These are phyloP conservation scores for Wickerhamomyces sp. DNA, from an alignment of 1,139 yeast species.

Conservation along the genomic window DNA sequence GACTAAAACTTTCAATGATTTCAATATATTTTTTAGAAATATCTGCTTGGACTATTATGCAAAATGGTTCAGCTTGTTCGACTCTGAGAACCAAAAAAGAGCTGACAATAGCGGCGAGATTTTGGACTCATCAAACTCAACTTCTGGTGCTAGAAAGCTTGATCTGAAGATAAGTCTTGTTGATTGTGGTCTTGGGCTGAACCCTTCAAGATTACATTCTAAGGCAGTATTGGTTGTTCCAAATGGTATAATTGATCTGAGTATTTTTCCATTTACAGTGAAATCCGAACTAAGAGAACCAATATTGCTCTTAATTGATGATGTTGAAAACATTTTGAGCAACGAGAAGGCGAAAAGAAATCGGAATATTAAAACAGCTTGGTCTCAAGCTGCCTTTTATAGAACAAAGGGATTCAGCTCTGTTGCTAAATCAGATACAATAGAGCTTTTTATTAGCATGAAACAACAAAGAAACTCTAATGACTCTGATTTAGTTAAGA, in stretches of 20 bases:
- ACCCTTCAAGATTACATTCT: slow-evolving; percentile 53
- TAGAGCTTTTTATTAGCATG: slow-evolving; percentile 27
- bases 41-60: slow-evolving; percentile 49
- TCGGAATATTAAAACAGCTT: slow-evolving; percentile 21
- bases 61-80: slow-evolving; percentile 41
- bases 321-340: slow-evolving; percentile 32
- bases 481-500: slow-evolving; percentile 2
- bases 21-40: slow-evolving; percentile 41
- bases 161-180: slow-evolving; percentile 43
- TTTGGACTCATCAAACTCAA: slow-evolving; percentile 3
- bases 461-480: slow-evolving; percentile 6
- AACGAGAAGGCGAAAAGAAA: slow-evolving; percentile 20
- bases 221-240: slow-evolving; percentile 48
- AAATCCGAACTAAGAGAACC: slow-evolving; percentile 45
- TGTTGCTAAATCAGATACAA: slow-evolving; percentile 40
- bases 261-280: slow-evolving; percentile 32
- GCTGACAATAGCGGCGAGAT: slow-evolving; percentile 4
- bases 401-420: slow-evolving; percentile 39
- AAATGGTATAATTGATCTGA: slow-evolving; percentile 49
- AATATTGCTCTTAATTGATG: slow-evolving; percentile 55
- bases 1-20: slow-evolving; percentile 23
- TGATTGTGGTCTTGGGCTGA: slow-evolving; percentile 53
- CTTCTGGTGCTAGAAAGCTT: slow-evolving; percentile 11
- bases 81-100: slow-evolving; percentile 2
- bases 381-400: slow-evolving; percentile 32